Evolutionary conservation across 2,329 filamentous ascomycete species (phyloP).

Genomic region (Chaetomium globosum): DNA sequence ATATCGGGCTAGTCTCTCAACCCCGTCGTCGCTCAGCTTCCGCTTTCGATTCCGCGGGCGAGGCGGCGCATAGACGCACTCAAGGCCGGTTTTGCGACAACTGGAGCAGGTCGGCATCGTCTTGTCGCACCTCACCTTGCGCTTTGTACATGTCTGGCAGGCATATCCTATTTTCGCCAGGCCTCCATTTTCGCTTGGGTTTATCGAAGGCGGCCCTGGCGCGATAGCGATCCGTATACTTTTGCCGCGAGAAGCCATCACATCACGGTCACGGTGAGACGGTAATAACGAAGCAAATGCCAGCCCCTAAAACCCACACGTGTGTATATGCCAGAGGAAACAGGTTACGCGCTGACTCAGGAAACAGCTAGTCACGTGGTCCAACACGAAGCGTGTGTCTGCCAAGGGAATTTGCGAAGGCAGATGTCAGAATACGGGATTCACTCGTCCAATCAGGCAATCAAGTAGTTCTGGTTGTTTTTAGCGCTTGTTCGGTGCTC

Average conservation of each 20-base stretch:
- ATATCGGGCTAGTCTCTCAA: conserved; percentile 4
- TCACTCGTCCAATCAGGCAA: too few relatives aligned
- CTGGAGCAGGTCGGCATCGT: neutral
- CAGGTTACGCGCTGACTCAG: too few relatives aligned
- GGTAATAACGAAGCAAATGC: too few relatives aligned
- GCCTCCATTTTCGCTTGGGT: neutral
- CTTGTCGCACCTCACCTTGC: conserved; percentile 15
- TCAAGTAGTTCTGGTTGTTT: too few relatives aligned
- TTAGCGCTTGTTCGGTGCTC: too few relatives aligned
- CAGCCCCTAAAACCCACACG: too few relatives aligned
- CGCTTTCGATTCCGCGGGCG: neutral
- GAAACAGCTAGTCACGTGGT: too few relatives aligned
- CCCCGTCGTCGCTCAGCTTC: neutral
- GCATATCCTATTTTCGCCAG: neutral
- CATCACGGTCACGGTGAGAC: neutral
- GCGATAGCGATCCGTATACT: neutral
- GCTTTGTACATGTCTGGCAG: conserved; percentile 4
- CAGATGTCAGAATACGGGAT: too few relatives aligned
- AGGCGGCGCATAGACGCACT: conserved; percentile 9
- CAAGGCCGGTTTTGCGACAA: conserved; percentile 1
- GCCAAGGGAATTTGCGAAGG: too few relatives aligned
- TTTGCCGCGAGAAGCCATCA: neutral
- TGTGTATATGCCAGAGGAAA: too few relatives aligned
- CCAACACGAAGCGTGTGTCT: too few relatives aligned
- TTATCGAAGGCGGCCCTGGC: neutral